Conservation (phyloP, 768 basidiomycete species). For the Hortiboletus flavorubellus region DNA sequence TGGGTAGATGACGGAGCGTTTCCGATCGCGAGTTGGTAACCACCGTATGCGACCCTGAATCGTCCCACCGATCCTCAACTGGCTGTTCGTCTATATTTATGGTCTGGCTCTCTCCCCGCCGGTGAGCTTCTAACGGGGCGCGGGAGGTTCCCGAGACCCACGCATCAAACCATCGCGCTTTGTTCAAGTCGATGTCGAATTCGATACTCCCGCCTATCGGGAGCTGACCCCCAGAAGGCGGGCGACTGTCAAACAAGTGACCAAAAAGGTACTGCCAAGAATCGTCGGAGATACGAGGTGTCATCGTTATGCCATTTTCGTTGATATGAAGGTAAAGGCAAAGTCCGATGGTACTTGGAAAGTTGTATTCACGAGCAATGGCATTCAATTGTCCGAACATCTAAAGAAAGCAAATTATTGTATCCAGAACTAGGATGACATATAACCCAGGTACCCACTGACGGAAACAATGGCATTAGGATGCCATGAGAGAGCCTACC, state of each 20-base stretch:
- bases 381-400: conserved; percentile 74
- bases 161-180: conserved; percentile 74
- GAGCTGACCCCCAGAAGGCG: conserved; percentile 32
- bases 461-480: conserved; percentile 72
- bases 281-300: conserved; percentile 76
- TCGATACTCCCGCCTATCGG: conserved; percentile 79
- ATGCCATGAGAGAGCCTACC: conserved; percentile 65
- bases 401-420: conserved; percentile 35
- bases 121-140: conserved; percentile 38
- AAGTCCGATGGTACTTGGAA: conserved; percentile 73
- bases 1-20: conserved; percentile 51
- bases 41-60: conserved; percentile 17
- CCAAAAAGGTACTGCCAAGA: conserved; percentile 73
- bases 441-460: conserved; percentile 38
- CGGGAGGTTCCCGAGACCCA: conserved; percentile 59
- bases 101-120: conserved; percentile 52
- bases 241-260: conserved; percentile 49
- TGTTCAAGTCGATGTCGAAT: conserved; percentile 77
- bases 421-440: background rate
- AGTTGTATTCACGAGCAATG: conserved; percentile 78
- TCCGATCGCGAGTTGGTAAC: conserved; percentile 22
- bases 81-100: conserved; percentile 41
- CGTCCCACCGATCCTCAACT: conserved; percentile 34
- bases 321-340: conserved; percentile 72
- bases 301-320: conserved; percentile 52